phyloP scores from a whole-genome alignment of 2,329 filamentous ascomycete species.

The Cercospora sesami region DNA sequence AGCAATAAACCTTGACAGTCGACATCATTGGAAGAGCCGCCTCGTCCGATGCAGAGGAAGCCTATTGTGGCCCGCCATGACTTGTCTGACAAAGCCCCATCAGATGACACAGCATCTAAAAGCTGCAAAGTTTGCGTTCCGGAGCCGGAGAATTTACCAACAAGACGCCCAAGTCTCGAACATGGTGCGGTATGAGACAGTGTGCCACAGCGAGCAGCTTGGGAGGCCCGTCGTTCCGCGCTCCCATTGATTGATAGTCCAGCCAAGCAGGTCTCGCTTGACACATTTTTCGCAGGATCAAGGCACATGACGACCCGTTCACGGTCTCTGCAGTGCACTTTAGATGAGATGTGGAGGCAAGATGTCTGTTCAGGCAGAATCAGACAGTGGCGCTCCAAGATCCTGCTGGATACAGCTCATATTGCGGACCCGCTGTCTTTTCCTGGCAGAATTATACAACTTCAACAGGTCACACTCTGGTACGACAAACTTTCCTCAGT shows the following conservation, averaged over 20 bases:
- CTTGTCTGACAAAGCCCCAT: neutral
- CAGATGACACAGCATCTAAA: neutral
- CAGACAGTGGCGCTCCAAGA: neutral
- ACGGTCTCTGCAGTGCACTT: neutral
- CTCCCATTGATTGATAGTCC: neutral
- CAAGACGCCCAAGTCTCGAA: neutral
- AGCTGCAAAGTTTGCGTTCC: neutral
- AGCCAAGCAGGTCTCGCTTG: neutral
- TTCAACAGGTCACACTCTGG: neutral
- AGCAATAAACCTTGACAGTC: too few species aligned
- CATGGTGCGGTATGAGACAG: accelerated
- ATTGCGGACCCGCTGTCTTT: neutral
- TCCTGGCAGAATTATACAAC: neutral
- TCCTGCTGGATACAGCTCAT: neutral
- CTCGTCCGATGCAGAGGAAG: neutral
- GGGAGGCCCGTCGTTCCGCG: neutral
- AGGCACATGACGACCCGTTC: neutral
- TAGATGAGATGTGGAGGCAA: neutral
- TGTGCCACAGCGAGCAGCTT: neutral
- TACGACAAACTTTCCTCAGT: neutral
- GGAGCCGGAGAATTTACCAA: neutral
- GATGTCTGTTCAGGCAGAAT: neutral
- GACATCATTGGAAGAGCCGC: neutral
- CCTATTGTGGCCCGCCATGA: neutral
- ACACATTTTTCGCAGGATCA: neutral